Percentiles rank a stretch among this genome's conserved stretches.
These are phyloP conservation scores for Nepenthes alata DNA, from an alignment of 179 eudicot species.

Conservation along the genomic window DNA sequence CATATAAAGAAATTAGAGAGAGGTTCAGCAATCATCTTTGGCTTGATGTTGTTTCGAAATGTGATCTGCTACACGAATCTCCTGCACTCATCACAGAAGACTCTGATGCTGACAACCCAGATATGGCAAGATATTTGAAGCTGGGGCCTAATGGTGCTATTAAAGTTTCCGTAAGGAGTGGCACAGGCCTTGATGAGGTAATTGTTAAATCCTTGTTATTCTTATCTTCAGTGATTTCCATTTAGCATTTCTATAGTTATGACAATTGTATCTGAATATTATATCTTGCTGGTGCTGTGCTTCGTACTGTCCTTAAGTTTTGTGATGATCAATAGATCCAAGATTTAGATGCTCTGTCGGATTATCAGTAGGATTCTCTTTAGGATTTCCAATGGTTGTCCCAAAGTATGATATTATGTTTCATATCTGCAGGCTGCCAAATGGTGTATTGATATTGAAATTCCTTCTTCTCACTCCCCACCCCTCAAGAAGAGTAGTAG, in stretches of 20 bases:
- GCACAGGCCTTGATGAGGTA: constrained; percentile 67
- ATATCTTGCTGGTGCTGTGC: background rate
- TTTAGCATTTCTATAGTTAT: background rate
- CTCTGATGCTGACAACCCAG: constrained; percentile 26
- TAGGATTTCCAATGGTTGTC: too few species aligned
- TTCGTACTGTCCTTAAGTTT: background rate
- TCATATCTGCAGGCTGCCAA: too few species aligned
- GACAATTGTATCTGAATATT: background rate
- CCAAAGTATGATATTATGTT: too few species aligned
- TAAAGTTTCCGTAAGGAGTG: constrained; percentile 64
- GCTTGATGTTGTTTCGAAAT: constrained; percentile 90
- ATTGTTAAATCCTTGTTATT: background rate
- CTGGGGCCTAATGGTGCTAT: constrained; percentile 75
- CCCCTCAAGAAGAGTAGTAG: too few species aligned
- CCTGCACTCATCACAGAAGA: constrained; percentile 61
- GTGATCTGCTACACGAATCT: constrained; percentile 54
- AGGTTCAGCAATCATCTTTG: constrained; percentile 76
- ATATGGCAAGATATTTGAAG: constrained; percentile 54
- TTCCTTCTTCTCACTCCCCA: too few species aligned
- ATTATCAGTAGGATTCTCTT: too few species aligned
- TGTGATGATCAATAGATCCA: background rate
- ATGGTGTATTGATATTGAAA: too few species aligned
- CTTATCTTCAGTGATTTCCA: background rate
- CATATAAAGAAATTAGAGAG: constrained; percentile 59
- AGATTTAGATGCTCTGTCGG: too few species aligned